Percentiles rank a stretch among this genome's conserved stretches.
These are phyloP conservation scores for Groenewaldozyma sp. DNA, from an alignment of 1,139 yeast species.

Conservation along the genomic window DNA sequence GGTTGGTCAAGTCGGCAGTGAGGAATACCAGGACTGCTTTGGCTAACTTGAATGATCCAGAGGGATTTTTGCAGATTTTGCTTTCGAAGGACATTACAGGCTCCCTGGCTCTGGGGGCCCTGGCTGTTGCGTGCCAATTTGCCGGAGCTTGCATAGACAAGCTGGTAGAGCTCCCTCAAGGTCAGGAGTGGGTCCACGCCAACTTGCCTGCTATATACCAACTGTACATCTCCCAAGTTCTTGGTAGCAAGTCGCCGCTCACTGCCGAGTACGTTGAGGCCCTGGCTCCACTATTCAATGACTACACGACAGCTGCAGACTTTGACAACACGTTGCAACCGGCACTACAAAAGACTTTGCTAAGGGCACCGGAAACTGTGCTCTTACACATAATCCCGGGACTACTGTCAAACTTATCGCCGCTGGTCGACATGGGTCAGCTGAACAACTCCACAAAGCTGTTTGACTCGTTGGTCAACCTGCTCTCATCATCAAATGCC, in stretches of 20 bases:
- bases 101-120: slow-evolving; percentile 12
- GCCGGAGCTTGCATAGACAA: slow-evolving; percentile 25
- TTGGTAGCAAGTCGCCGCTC: slow-evolving; percentile 24
- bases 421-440: slow-evolving; percentile 29
- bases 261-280: slow-evolving; percentile 22
- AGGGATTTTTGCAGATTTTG: slow-evolving; percentile 13
- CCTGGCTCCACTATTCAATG: slow-evolving; percentile 36
- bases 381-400: slow-evolving; percentile 45
- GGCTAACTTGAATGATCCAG: slow-evolving; percentile 8
- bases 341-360: slow-evolving; percentile 60
- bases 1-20: slow-evolving; percentile 24
- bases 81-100: slow-evolving; percentile 14
- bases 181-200: slow-evolving; percentile 15
- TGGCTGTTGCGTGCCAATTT: slow-evolving; percentile 19
- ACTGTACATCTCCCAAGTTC: slow-evolving; percentile 22
- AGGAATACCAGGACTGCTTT: slow-evolving; percentile 21
- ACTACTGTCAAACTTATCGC: slow-evolving; percentile 35
- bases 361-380: slow-evolving; percentile 74
- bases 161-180: slow-evolving; percentile 19
- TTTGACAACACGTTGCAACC: slow-evolving; percentile 44
- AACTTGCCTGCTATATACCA: slow-evolving; percentile 17
- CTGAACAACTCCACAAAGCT: background rate
- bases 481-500: slow-evolving; percentile 50
- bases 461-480: slow-evolving; percentile 1
- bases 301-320: slow-evolving; percentile 36